Percentiles rank a stretch among this genome's conserved stretches.
These are phyloP conservation scores for Naematelia encephala DNA, from an alignment of 768 basidiomycete genomes.

Conservation along the genomic window DNA sequence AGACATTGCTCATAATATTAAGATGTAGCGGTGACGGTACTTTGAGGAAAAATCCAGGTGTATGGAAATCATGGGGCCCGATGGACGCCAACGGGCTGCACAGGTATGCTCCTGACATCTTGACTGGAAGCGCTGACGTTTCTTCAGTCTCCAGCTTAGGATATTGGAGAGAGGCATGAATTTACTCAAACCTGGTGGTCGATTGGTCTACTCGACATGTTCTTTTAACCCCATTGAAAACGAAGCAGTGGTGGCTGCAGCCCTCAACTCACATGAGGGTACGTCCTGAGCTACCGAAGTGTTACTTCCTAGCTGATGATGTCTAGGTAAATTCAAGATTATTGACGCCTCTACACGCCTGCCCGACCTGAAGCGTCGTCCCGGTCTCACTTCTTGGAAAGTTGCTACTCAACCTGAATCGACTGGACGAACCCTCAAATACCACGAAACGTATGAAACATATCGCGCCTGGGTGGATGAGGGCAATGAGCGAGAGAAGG, in stretches of 20 bases:
- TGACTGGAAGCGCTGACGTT: neutral
- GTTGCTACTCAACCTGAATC: conserved; percentile 56
- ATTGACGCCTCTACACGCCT: conserved; percentile 72
- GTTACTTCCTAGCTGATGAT: neutral
- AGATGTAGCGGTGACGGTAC: conserved; percentile 90
- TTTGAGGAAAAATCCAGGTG: conserved; percentile 85
- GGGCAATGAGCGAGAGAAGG: conserved; percentile 61
- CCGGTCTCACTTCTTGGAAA: conserved; percentile 74
- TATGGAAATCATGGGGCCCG: conserved; percentile 89
- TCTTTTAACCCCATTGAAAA: conserved; percentile 96
- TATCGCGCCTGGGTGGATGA: conserved; percentile 56
- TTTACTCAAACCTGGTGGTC: conserved; percentile 76
- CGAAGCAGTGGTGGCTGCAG: conserved; percentile 88
- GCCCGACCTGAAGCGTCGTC: conserved; percentile 67
- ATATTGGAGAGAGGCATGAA: conserved; percentile 91
- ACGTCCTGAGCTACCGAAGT: conserved; percentile 17
- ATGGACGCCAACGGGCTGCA: conserved; percentile 90
- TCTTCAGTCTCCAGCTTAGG: conserved; percentile 74
- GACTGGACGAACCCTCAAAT: conserved; percentile 17
- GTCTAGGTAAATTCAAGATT: conserved; percentile 60
- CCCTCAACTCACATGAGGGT: conserved; percentile 70
- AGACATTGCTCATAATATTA: conserved; percentile 4
- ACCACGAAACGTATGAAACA: conserved; percentile 57
- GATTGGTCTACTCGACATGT: conserved; percentile 96
- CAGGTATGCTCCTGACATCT: conserved; percentile 55